A percentile compares a stretch with the other conserved stretches of the same genome.
Evolutionary conservation across 129 eudicot genomes (phyloP).

Genomic region (Tagetes erecta): DNA sequence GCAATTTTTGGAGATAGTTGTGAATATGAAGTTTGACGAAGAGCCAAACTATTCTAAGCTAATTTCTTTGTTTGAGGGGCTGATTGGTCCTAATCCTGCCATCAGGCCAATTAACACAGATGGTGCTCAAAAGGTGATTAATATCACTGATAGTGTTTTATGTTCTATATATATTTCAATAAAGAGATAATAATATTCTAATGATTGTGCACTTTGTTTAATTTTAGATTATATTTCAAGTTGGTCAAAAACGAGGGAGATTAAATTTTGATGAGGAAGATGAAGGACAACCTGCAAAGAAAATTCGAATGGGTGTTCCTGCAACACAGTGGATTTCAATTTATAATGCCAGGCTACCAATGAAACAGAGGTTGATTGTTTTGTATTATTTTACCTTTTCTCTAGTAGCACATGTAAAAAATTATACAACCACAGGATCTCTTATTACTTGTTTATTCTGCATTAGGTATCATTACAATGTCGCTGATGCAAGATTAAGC

Average conservation of each 20-base stretch:
- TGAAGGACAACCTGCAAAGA: constrained; percentile 75
- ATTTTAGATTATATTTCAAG: constrained; percentile 43
- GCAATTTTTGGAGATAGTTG: constrained; percentile 67
- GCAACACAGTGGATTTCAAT: constrained; percentile 85
- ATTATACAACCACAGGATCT: background rate
- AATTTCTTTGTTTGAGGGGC: constrained; percentile 68
- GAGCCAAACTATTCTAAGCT: constrained; percentile 89
- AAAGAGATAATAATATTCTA: background rate
- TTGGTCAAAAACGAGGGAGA: constrained; percentile 47
- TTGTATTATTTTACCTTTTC: background rate
- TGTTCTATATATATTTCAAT: background rate
- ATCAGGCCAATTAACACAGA: constrained; percentile 47
- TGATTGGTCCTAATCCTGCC: constrained; percentile 44
- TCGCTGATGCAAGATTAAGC: constrained; percentile 71
- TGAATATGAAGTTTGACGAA: constrained; percentile 86
- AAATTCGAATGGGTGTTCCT: constrained; percentile 75
- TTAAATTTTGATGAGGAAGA: constrained; percentile 64
- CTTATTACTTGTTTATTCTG: constrained; percentile 17
- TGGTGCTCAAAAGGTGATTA: constrained; percentile 52
- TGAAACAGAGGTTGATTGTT: constrained; percentile 68
- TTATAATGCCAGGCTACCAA: constrained; percentile 76
- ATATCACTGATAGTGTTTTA: background rate
- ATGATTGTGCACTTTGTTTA: background rate
- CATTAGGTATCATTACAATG: constrained; percentile 76
- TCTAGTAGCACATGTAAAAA: background rate